phyloP scores from a whole-genome alignment of 2,329 filamentous ascomycete genomes.

The Paecilomyces sp. region DNA sequence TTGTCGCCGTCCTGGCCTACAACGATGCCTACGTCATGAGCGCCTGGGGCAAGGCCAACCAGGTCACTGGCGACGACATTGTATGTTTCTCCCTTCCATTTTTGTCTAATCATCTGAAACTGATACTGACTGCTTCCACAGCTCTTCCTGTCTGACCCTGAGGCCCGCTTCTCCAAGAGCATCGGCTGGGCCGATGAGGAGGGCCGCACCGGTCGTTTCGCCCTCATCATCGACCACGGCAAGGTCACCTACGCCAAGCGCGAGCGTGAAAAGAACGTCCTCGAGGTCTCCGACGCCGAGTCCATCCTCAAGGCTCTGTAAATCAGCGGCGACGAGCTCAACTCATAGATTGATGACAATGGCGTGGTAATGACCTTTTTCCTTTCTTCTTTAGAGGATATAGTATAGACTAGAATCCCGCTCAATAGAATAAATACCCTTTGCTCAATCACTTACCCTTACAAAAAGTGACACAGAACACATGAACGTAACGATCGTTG shows the following conservation, averaged over 20 bases:
- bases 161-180: constrained; percentile 66
- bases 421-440: constrained; percentile 1
- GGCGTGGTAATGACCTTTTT: neutral
- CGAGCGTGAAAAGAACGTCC: constrained; percentile 46
- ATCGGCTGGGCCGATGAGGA: constrained; percentile 68
- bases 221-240: constrained; percentile 74
- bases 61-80: constrained; percentile 63
- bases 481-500: neutral
- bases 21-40: constrained; percentile 87
- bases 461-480: too few relatives aligned
- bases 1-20: constrained; percentile 71
- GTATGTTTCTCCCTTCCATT: constrained; percentile 31
- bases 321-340: constrained; percentile 3
- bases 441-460: neutral
- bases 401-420: neutral
- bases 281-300: constrained; percentile 42
- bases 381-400: neutral
- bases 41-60: constrained; percentile 85
- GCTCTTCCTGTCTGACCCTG: constrained; percentile 71
- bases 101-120: neutral
- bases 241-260: constrained; percentile 75
- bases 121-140: constrained; percentile 18
- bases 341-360: neutral
- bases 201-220: constrained; percentile 71
- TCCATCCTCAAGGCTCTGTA: constrained; percentile 44